These are phyloP conservation scores for Mayamaea pseudoterrestris DNA, from an alignment of 108 stramenopile species.

Conservation along the genomic window DNA sequence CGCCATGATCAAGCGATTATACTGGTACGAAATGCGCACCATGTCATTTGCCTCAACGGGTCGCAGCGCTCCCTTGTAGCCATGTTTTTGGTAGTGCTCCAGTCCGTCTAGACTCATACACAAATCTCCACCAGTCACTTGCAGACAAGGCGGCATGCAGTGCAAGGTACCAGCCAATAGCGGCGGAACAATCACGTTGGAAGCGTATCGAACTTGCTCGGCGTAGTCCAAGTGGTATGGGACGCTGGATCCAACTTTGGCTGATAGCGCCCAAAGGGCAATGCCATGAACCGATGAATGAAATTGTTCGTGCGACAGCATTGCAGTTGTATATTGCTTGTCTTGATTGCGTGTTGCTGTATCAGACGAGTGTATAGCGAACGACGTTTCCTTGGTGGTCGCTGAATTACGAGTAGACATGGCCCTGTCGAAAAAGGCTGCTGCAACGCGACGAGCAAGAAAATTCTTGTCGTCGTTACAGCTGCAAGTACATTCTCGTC, in stretches of 20 bases:
- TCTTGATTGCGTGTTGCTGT: slow-evolving; percentile 3
- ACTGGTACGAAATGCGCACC: slow-evolving; percentile 47
- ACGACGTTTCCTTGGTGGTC: background rate
- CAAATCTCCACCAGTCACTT: slow-evolving; percentile 66
- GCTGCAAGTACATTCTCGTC: background rate
- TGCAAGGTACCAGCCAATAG: slow-evolving; percentile 72
- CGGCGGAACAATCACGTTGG: slow-evolving; percentile 65
- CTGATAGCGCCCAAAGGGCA: slow-evolving; percentile 61
- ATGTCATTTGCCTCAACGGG: slow-evolving; percentile 8
- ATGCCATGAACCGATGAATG: slow-evolving; percentile 37
- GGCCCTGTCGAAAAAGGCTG: slow-evolving; percentile 18
- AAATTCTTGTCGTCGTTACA: background rate
- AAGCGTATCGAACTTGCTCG: slow-evolving; percentile 62
- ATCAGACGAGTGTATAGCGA: background rate
- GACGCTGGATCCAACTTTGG: slow-evolving; percentile 35
- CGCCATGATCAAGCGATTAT: slow-evolving; percentile 56
- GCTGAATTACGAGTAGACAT: slow-evolving; percentile 12
- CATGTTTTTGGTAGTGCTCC: slow-evolving; percentile 53
- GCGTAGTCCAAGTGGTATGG: slow-evolving; percentile 82
- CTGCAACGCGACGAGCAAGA: slow-evolving; percentile 27
- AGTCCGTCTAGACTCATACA: slow-evolving; percentile 46
- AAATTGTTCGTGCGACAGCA: background rate
- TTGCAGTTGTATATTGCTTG: background rate
- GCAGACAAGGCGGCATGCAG: too few relatives aligned
- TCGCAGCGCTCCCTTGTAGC: slow-evolving; percentile 76